A percentile compares a stretch with the other conserved stretches of the same genome.
Evolutionary conservation across 1,284 basidiomycete species (phyloP).

Genomic region (Melampsora larici-populina): DNA sequence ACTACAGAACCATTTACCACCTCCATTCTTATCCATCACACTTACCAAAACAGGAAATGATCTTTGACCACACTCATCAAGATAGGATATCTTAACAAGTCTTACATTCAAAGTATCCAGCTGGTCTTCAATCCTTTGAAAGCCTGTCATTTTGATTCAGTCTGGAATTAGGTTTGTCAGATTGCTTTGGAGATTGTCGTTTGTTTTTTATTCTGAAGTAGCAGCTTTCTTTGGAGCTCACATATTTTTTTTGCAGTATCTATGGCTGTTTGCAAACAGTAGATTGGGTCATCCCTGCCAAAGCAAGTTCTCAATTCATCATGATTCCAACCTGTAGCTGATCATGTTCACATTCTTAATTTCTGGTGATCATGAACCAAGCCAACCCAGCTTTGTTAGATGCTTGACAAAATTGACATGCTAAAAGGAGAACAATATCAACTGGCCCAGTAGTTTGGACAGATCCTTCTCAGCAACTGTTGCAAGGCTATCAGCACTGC

Average conservation of each 20-base stretch:
- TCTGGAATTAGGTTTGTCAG: slow-evolving; percentile 94
- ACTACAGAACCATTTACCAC: too few relatives aligned
- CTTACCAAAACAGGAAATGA: too few relatives aligned
- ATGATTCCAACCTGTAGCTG: not conserved
- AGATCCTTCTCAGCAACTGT: slow-evolving; percentile 91
- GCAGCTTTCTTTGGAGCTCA: slow-evolving; percentile 70
- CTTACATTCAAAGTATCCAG: slow-evolving; percentile 89
- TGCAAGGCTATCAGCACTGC: slow-evolving; percentile 71
- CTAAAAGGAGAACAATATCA: slow-evolving; percentile 82
- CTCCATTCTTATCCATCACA: too few relatives aligned
- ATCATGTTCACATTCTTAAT: slow-evolving; percentile 76
- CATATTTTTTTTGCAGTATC: slow-evolving; percentile 43
- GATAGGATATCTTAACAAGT: too few relatives aligned
- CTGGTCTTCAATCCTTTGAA: slow-evolving; percentile 91
- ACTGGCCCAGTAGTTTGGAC: slow-evolving; percentile 93
- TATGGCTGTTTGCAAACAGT: slow-evolving; percentile 88
- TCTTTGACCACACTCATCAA: too few relatives aligned
- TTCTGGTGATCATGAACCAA: slow-evolving; percentile 94
- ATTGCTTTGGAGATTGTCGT: slow-evolving; percentile 40
- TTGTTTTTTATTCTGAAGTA: slow-evolving; percentile 72
- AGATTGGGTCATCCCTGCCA: slow-evolving; percentile 59
- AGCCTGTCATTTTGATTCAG: slow-evolving; percentile 94
- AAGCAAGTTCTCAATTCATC: not conserved
- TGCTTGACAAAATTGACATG: slow-evolving; percentile 79
- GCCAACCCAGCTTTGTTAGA: slow-evolving; percentile 79